Evolutionary conservation across 768 basidiomycete genomes (phyloP).

Genomic region (Boletales sp.): DNA sequence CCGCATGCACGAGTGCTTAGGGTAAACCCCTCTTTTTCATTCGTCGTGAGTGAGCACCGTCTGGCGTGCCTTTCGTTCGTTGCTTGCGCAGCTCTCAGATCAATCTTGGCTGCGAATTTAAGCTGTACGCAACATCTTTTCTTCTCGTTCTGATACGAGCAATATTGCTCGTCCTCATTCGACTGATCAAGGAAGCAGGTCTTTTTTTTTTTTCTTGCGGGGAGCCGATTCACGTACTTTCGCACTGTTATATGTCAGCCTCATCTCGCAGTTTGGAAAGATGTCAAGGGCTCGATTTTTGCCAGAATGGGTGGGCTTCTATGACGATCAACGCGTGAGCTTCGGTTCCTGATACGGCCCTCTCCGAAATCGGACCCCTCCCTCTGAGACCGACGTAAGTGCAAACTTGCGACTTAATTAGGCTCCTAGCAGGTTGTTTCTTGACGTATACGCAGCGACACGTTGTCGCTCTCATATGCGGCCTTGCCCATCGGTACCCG

Average conservation of each 20-base stretch:
- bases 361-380: constrained; percentile 5
- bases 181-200: neutral
- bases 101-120: constrained; percentile 17
- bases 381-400: constrained; percentile 13
- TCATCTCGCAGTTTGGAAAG: constrained; percentile 13
- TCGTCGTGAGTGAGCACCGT: constrained; percentile 5
- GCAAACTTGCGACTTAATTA: constrained; percentile 4
- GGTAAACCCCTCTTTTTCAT: constrained; percentile 6
- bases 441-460: constrained; percentile 24
- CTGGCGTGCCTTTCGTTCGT: constrained; percentile 4
- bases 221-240: neutral
- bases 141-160: constrained; percentile 1
- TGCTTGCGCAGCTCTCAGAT: constrained; percentile 23
- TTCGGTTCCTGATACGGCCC: constrained; percentile 24
- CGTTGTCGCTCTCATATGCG: constrained; percentile 11
- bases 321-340: constrained; percentile 24
- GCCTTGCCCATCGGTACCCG: neutral
- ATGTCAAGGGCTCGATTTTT: constrained; percentile 19
- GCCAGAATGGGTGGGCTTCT: constrained; percentile 20
- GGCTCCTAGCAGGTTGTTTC: neutral
- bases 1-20: constrained; percentile 8
- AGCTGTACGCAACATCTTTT: constrained; percentile 3
- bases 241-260: constrained; percentile 2
- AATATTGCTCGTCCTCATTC: neutral
- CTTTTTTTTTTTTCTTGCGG: neutral